phyloP scores from a whole-genome alignment of 768 basidiomycete genomes.

The Lactarius akahatsu region DNA sequence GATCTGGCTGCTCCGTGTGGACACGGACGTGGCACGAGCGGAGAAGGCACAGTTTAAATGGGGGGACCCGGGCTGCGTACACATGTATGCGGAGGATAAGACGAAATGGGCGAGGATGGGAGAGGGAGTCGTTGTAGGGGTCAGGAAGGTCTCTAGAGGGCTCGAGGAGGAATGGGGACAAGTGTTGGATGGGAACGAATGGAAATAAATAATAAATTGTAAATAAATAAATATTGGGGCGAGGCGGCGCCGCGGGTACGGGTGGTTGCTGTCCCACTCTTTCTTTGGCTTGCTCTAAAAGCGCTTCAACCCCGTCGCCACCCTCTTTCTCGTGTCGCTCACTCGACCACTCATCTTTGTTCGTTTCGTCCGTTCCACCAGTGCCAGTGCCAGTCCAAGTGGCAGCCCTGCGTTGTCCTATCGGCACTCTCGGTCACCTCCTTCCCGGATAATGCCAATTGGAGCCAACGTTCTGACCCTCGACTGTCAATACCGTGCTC shows the following conservation, averaged over 20 bases:
- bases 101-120: conserved; percentile 20
- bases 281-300: neutral
- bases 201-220: neutral
- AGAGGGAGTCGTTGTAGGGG: conserved; percentile 16
- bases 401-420: conserved; percentile 18
- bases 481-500: conserved; percentile 23
- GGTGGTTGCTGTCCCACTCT: neutral
- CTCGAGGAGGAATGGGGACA: conserved; percentile 6
- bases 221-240: neutral
- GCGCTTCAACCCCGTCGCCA: conserved; percentile 14
- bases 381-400: conserved; percentile 6
- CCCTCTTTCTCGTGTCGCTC: conserved; percentile 17
- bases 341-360: conserved; percentile 33
- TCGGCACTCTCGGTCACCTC: conserved; percentile 21
- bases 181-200: neutral
- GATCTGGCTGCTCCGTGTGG: conserved; percentile 35
- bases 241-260: neutral
- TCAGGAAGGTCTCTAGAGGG: conserved; percentile 9
- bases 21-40: conserved; percentile 28
- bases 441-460: conserved; percentile 37
- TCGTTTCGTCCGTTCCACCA: conserved; percentile 27
- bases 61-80: conserved; percentile 32
- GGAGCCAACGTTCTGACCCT: conserved; percentile 24
- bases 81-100: conserved; percentile 25
- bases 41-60: conserved; percentile 33